Percentiles rank a stretch among this genome's conserved stretches.
Conservation (phyloP, 202 grass and related monocot species). For the Zoysia matrella region DNA sequence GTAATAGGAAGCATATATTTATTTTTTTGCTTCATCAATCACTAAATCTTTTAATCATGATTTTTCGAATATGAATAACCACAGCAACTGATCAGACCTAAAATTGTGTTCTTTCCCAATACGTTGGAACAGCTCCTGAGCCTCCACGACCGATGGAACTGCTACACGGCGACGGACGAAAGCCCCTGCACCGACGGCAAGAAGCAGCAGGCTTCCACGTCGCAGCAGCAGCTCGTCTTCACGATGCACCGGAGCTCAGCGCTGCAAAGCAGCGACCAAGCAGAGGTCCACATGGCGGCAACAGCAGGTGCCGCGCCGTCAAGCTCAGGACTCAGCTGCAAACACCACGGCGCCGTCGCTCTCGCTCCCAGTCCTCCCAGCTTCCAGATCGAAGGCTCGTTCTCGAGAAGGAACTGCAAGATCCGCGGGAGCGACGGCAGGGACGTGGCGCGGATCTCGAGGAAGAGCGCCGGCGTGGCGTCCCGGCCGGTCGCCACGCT, state of each 20-base stretch:
- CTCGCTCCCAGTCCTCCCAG: background rate
- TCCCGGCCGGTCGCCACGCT: conserved; percentile 19
- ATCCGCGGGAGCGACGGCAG: background rate
- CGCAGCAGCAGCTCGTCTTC: conserved; percentile 32
- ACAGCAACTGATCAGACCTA: background rate
- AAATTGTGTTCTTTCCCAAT: background rate
- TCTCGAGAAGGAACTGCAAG: conserved; percentile 33
- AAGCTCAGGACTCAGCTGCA: conserved; percentile 14
- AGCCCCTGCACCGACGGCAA: background rate
- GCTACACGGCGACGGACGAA: conserved; percentile 53
- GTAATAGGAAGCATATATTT: no score
- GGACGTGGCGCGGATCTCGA: conserved; percentile 5
- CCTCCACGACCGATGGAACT: conserved; percentile 67
- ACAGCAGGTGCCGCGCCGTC: background rate
- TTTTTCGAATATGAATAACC: background rate
- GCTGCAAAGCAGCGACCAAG: conserved; percentile 45
- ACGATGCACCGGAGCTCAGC: conserved; percentile 55
- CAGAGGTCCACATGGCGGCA: conserved; percentile 49
- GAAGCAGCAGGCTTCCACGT: background rate
- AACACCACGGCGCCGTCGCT: background rate
- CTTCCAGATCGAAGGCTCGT: conserved; percentile 24
- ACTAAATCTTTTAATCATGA: background rate
- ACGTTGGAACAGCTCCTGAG: conserved; percentile 54
- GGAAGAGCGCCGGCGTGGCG: conserved; percentile 26
- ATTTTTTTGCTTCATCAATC: no score